Base-by-base conservation (phyloP, 116 monocot genomes). In the Phalaenopsis hybrid region DNA sequence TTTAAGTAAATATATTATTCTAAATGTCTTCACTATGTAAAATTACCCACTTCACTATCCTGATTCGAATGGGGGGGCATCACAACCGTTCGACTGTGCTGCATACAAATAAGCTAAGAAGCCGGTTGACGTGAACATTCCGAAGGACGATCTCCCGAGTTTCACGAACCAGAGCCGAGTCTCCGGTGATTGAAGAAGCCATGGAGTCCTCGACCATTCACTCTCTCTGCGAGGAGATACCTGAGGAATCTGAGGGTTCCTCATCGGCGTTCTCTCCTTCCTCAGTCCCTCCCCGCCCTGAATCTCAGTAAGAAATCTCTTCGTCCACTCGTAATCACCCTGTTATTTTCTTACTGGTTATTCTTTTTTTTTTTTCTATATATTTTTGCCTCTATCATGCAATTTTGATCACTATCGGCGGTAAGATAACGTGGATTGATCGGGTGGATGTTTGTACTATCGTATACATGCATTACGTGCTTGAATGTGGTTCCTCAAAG, bases 231-330 rank as follows among this genome's bases (percentile, higher is more conserved):
- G 77, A 77, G 48, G 77, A 77, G 50, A 28, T 25, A 34, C 50
- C 50, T 4, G 82, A 77, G 69, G 78, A 65, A 51, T 59, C 77
- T 8, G 34, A 50, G 57, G 44, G n/a, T 57, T 44, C 73, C 78
- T 20, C 77, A 12, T 92, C 94, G 10, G 85, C 85, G 4, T 94
- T 89, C 87, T 85, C 92, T 21, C 81, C 89, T 78, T 68, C 75
- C 17, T 85, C 86, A 2, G 65, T 91, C 79, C 96, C 96, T 79
- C 88, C 92, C 13, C 96, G 94, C 65, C 96, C 94, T 18, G 90
- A 86, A 5, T 81, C 80, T 37, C 91, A 86, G 96, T 96, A 82
- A 89, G 87, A 45, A 12, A 31, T 25, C 18, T 80, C 15, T 41
- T 1, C 21, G 10, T 57, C 34, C 74, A 6, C 74, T 72, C 34